Conservation (phyloP, 2,329 filamentous ascomycete species). For the Sporothrix globosa region DNA sequence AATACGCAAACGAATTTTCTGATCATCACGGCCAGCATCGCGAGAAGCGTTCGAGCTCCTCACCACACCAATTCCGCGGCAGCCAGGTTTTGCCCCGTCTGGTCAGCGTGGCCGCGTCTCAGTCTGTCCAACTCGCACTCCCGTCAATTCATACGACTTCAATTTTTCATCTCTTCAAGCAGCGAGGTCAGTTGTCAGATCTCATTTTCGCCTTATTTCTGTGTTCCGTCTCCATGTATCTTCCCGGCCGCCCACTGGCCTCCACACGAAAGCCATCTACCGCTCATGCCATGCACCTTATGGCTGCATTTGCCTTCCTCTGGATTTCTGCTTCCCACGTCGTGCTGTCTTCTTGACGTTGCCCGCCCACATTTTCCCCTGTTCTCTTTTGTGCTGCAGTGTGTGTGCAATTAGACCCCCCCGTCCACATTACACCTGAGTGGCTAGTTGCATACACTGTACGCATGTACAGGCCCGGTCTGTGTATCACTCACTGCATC, state of each 20-base stretch:
- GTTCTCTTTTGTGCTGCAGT: neutral
- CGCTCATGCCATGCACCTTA: neutral
- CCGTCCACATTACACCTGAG: neutral
- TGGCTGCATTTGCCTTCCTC: neutral
- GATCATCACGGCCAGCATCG: neutral
- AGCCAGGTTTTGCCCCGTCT: neutral
- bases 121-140: conserved; percentile 1
- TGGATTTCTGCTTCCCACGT: neutral
- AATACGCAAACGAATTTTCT: neutral
- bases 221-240: conserved; percentile 19
- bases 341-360: neutral
- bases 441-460: neutral
- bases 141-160: too few relatives aligned
- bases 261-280: conserved; percentile 9
- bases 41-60: neutral
- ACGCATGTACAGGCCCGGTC: neutral
- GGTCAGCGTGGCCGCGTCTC: neutral
- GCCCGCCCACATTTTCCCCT: neutral
- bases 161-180: neutral
- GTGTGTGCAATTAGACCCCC: neutral
- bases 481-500: conserved; percentile 15
- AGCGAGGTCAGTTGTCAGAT: conserved; percentile 24
- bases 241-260: neutral
- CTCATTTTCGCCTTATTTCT: conserved; percentile 12
- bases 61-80: neutral